Evolutionary conservation across 2,329 filamentous ascomycete genomes (phyloP).

Genomic region (Clathrospora elynae): DNA sequence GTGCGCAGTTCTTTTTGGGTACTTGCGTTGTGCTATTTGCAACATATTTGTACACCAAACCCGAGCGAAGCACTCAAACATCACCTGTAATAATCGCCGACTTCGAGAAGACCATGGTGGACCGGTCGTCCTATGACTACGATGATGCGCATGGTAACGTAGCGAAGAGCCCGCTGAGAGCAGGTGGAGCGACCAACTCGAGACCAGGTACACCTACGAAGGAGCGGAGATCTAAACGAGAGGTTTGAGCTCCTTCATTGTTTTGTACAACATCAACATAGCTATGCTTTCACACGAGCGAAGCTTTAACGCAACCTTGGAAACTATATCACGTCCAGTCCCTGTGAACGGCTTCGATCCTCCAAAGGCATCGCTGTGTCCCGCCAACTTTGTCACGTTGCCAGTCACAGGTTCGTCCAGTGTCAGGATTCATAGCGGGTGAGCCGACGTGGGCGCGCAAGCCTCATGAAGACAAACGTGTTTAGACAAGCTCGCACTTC

Average conservation of each 20-base stretch:
- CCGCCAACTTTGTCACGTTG: no score
- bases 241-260: no score
- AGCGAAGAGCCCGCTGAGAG: slow-evolving; percentile 17
- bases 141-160: slow-evolving; percentile 14
- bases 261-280: no score
- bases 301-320: no score
- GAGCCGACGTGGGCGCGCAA: no score
- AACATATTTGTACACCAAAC: slow-evolving; percentile 81
- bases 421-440: no score
- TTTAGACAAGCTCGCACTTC: no score
- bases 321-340: no score
- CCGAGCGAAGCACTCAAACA: slow-evolving; percentile 60
- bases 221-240: slow-evolving; percentile 33
- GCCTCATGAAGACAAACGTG: no score
- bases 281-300: no score
- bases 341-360: no score
- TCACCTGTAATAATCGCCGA: slow-evolving; percentile 70
- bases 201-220: slow-evolving; percentile 32
- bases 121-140: slow-evolving; percentile 39
- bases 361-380: not conserved
- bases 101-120: slow-evolving; percentile 76
- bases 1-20: slow-evolving; percentile 75
- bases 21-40: slow-evolving; percentile 78
- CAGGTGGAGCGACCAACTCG: slow-evolving; percentile 18
- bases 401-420: no score